Evolutionary conservation across 805 yeast genomes (phyloP), one percentile per base, ranked within the genome.

Genomic region (Blastobotrys americana): DNA sequence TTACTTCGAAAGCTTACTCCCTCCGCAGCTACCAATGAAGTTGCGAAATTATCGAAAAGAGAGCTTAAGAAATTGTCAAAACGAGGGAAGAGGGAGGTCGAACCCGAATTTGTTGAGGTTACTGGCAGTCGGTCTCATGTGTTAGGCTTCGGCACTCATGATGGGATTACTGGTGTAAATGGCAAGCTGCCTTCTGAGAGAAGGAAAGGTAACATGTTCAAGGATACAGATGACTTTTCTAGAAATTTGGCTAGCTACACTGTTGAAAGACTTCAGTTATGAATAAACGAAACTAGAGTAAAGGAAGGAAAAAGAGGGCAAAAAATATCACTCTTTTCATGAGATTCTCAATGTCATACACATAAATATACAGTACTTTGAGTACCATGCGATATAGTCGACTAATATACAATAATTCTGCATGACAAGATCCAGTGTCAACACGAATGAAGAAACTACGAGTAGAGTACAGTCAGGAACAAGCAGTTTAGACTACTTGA

Each of bases 241-340:
- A 36, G 51, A 28, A 41, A 39, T 9, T 53, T 62, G 8, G 61
- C 66, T 13, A 48, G 51, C 4, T 63, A 64, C 47, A 54, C 63
- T 15, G 54, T 64, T 5, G 68, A 64, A 45, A 57, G 57, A 39
- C 48, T 63, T 5, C 49, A 51, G 6, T 41, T 61, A n/a, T n/a
- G n/a, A n/a, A n/a, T n/a, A n/a, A n/a, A n/a, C n/a, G n/a, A n/a
- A n/a, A n/a, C n/a, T n/a, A n/a, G n/a, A n/a, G n/a, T n/a, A n/a
- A n/a, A n/a, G n/a, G n/a, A n/a, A n/a, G n/a, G n/a, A n/a, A n/a
- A n/a, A n/a, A n/a, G n/a, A n/a, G n/a, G n/a, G n/a, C n/a, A n/a
- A n/a, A n/a, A n/a, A n/a, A n/a, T n/a, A n/a, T n/a, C n/a, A n/a
- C n/a, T n/a, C n/a, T n/a, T n/a, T n/a, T n/a, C n/a, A n/a, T n/a